Percentiles rank a stretch among this genome's conserved stretches.
Conservation (phyloP, 2,329 filamentous ascomycete species). For the Canariomyces notabilis region DNA sequence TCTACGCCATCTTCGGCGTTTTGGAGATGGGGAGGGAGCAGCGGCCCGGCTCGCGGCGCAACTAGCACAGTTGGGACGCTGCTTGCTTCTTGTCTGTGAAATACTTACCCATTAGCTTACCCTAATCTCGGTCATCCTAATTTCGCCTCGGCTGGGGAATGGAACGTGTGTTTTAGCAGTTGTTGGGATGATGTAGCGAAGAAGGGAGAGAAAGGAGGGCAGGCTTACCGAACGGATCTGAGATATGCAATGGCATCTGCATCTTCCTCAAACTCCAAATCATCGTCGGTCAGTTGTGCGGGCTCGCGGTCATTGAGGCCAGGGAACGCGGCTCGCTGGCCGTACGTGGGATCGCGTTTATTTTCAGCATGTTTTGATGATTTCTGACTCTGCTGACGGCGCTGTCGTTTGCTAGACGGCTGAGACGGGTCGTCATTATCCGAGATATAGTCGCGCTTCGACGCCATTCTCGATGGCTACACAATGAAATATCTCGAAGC, state of each 20-base stretch:
- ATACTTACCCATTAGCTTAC: slow-evolving; percentile 47
- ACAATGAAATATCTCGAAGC: too few species aligned
- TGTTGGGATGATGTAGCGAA: slow-evolving; percentile 8
- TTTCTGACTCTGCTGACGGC: slow-evolving; percentile 26
- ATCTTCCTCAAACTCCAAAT: slow-evolving; percentile 63
- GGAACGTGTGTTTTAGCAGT: slow-evolving; percentile 28
- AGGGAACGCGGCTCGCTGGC: slow-evolving; percentile 68
- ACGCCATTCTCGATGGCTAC: slow-evolving; percentile 22
- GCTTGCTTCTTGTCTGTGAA: slow-evolving; percentile 65
- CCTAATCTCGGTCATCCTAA: slow-evolving; percentile 5
- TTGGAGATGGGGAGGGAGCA: slow-evolving; percentile 39
- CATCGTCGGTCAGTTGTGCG: slow-evolving; percentile 45
- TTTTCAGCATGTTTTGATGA: slow-evolving; percentile 38
- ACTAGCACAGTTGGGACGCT: slow-evolving; percentile 67
- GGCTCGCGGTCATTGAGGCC: slow-evolving; percentile 45
- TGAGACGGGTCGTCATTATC: slow-evolving; percentile 16
- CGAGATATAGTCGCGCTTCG: slow-evolving; percentile 23
- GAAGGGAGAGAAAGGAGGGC: neutral
- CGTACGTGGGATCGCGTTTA: slow-evolving; percentile 59
- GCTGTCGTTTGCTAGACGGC: slow-evolving; percentile 22
- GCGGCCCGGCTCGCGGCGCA: slow-evolving; percentile 53
- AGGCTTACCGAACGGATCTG: slow-evolving; percentile 61
- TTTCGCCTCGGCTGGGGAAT: slow-evolving; percentile 10
- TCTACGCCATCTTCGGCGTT: slow-evolving; percentile 31
- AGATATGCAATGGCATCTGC: slow-evolving; percentile 66